Evolutionary conservation across 2,329 filamentous ascomycete genomes (phyloP).

Genomic region (Colletotrichum scovillei): DNA sequence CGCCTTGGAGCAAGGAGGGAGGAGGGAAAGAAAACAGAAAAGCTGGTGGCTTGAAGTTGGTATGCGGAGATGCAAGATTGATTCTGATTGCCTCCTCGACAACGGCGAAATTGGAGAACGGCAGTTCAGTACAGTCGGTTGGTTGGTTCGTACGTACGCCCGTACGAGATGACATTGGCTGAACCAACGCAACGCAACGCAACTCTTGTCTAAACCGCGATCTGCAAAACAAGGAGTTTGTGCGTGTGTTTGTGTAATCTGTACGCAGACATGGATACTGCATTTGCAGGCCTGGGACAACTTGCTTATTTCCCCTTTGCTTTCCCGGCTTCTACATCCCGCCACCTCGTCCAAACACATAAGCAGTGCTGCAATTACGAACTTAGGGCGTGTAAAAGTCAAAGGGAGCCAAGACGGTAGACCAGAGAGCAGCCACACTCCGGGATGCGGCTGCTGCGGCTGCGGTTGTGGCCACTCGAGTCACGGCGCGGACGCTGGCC

Average conservation of each 20-base stretch:
- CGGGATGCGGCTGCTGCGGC: not conserved
- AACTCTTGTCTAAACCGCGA: conserved; percentile 10
- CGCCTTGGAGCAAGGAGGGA: not conserved
- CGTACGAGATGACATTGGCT: not conserved
- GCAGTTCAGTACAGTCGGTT: not conserved
- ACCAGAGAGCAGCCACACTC: not conserved
- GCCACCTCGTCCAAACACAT: not conserved
- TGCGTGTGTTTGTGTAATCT: conserved; percentile 5
- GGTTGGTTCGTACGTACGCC: not conserved
- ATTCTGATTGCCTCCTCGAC: not conserved
- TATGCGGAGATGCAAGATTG: not conserved
- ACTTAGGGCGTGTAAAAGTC: not conserved
- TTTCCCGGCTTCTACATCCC: not conserved
- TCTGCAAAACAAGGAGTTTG: conserved; percentile 25
- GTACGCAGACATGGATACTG: conserved; percentile 13
- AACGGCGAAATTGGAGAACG: not conserved
- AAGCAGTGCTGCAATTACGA: not conserved
- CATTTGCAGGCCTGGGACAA: conserved; percentile 7
- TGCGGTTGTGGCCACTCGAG: not conserved
- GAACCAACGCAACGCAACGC: not conserved
- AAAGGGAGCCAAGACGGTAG: not conserved
- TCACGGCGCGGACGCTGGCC: conserved; percentile 13
- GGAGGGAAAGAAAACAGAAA: not conserved
- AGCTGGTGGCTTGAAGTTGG: not conserved
- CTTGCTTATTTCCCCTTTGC: not conserved